These are phyloP conservation scores for Saprolegnia diclina DNA, from an alignment of 352 stramenopile genomes.

Conservation along the genomic window DNA sequence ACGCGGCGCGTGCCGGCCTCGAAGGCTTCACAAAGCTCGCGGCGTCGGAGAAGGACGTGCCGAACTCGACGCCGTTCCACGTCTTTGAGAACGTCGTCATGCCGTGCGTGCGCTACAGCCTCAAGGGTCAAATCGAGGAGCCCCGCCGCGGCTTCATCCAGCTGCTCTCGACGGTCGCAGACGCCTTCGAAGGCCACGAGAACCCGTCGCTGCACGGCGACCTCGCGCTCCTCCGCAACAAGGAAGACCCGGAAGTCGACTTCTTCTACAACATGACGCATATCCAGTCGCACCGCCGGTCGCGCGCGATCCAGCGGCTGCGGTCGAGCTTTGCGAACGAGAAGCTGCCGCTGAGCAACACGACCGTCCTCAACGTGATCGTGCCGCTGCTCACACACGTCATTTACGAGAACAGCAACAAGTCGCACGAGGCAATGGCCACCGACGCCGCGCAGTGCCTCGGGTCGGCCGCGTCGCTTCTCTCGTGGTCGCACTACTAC, in stretches of 20 bases:
- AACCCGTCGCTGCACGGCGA: slow-evolving; percentile 66
- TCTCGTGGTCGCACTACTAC: slow-evolving; percentile 97
- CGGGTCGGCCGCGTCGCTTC: slow-evolving; percentile 82
- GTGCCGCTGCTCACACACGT: slow-evolving; percentile 95
- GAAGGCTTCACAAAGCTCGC: slow-evolving; percentile 49
- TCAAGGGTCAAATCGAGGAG: slow-evolving; percentile 71
- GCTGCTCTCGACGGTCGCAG: slow-evolving; percentile 66
- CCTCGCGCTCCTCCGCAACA: slow-evolving; percentile 58
- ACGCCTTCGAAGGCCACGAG: slow-evolving; percentile 36
- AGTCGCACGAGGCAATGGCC: slow-evolving; percentile 89
- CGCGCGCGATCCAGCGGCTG: slow-evolving; percentile 87
- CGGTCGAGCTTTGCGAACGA: slow-evolving; percentile 34
- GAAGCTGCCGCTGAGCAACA: slow-evolving; percentile 63
- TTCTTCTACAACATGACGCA: slow-evolving; percentile 99
- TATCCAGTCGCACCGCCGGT: slow-evolving; percentile 95
- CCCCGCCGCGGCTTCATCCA: slow-evolving; percentile 79
- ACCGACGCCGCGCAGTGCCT: slow-evolving; percentile 91
- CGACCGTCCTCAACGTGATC: slow-evolving; percentile 90
- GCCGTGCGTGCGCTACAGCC: slow-evolving; percentile 76
- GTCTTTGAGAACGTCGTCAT: slow-evolving; percentile 85
- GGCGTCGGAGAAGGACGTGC: slow-evolving; percentile 32
- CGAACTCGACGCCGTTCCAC: slow-evolving; percentile 52
- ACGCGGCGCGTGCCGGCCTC: slow-evolving; percentile 51
- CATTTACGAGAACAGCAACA: slow-evolving; percentile 92
- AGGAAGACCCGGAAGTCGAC: slow-evolving; percentile 91